phyloP scores from a whole-genome alignment of 1,139 yeast species.

The Pichia kudriavzevii region DNA sequence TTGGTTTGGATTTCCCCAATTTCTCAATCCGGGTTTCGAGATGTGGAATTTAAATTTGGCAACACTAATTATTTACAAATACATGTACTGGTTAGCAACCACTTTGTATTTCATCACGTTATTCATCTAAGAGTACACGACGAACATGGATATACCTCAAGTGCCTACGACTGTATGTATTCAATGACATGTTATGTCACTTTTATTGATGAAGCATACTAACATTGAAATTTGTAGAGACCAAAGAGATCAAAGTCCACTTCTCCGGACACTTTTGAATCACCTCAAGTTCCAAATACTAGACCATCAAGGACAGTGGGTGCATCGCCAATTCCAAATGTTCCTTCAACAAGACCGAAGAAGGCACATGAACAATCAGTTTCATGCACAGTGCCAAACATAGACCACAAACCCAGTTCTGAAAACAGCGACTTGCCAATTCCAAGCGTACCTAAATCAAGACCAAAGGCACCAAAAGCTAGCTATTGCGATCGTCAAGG shows the following conservation, averaged over 20 bases:
- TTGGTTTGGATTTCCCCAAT: no score
- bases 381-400: no score
- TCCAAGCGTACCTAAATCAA: constrained; percentile 1
- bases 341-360: constrained; percentile 7
- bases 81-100: no score
- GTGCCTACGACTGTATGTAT: constrained; percentile 14
- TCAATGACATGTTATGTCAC: neutral
- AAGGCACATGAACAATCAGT: neutral
- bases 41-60: no score
- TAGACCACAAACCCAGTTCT: neutral
- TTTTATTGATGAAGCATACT: constrained; percentile 1
- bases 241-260: constrained; percentile 2
- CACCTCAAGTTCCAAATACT: constrained; percentile 59
- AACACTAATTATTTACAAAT: no score
- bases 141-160: constrained; percentile 18
- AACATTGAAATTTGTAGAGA: constrained; percentile 6
- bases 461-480: constrained; percentile 1
- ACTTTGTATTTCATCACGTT: no score
- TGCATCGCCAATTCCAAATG: neutral
- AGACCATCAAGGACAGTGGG: constrained; percentile 5
- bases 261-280: constrained; percentile 31
- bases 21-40: no score
- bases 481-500: no score
- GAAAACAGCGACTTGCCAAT: neutral
- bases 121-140: no score